phyloP scores from a whole-genome alignment of 257 asterid genomes.

The Capsicum baccatum region DNA sequence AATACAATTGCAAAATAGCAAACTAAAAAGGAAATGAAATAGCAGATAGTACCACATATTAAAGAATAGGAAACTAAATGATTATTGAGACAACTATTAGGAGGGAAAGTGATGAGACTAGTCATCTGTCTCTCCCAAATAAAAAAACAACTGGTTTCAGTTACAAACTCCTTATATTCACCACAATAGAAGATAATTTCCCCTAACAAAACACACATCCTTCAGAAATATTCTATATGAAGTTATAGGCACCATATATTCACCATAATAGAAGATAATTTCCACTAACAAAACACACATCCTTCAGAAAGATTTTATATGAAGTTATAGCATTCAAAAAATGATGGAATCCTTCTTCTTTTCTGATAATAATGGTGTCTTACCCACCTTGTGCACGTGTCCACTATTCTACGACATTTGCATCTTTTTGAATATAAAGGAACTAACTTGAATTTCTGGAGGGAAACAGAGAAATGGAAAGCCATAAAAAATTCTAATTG shows the following conservation, averaged over 20 bases:
- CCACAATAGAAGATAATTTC: not conserved
- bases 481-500: too few relatives aligned
- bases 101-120: too few relatives aligned
- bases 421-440: not conserved
- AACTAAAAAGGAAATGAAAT: too few relatives aligned
- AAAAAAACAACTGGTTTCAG: not conserved
- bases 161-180: not conserved
- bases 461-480: too few relatives aligned
- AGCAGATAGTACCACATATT: too few relatives aligned
- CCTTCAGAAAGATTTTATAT: not conserved
- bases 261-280: not conserved
- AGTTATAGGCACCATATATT: not conserved
- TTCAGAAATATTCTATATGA: not conserved
- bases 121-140: not conserved
- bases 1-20: too few relatives aligned
- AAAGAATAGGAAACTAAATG: too few relatives aligned
- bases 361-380: not conserved
- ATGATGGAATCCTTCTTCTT: not conserved
- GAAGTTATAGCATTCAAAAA: not conserved
- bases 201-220: not conserved
- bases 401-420: not conserved
- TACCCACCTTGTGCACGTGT: not conserved
- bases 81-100: too few relatives aligned
- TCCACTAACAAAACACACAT: not conserved
- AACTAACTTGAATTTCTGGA: too few relatives aligned